These are phyloP conservation scores for Crucihimalaya himalaica DNA, from an alignment of 345 rosid species.

Conservation along the genomic window DNA sequence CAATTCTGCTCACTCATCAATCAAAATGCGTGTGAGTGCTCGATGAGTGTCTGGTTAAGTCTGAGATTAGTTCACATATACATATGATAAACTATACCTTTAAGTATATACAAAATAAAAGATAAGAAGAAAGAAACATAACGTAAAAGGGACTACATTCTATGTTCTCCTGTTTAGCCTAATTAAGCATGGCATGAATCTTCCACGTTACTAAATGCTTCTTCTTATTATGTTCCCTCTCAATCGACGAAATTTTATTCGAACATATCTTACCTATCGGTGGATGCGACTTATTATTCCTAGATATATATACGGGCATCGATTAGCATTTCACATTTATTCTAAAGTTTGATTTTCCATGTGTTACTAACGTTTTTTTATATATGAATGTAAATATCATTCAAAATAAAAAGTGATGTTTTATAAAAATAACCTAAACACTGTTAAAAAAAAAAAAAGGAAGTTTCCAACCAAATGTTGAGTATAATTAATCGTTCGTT, in stretches of 20 bases:
- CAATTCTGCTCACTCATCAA: neutral
- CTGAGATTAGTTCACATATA: neutral
- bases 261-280: constrained; percentile 20
- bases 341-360: constrained; percentile 13
- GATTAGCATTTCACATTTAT: constrained; percentile 10
- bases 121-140: neutral
- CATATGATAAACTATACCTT: neutral
- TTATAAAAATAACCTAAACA: too few relatives aligned
- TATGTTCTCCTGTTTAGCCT: constrained; percentile 26
- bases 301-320: neutral
- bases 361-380: too few relatives aligned
- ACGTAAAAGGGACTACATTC: neutral
- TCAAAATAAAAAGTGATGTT: too few relatives aligned
- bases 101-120: neutral
- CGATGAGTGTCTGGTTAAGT: neutral
- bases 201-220: constrained; percentile 26
- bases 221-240: constrained; percentile 9
- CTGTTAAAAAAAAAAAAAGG: too few relatives aligned
- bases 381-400: too few relatives aligned
- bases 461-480: too few relatives aligned
- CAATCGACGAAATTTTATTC: constrained; percentile 21
- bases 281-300: constrained; percentile 25
- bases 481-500: neutral
- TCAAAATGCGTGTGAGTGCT: neutral
- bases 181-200: constrained; percentile 23